Percentiles rank a stretch among this genome's conserved stretches.
These are phyloP conservation scores for Rosa lucieae DNA, from an alignment of 306 rosid species.

Conservation along the genomic window DNA sequence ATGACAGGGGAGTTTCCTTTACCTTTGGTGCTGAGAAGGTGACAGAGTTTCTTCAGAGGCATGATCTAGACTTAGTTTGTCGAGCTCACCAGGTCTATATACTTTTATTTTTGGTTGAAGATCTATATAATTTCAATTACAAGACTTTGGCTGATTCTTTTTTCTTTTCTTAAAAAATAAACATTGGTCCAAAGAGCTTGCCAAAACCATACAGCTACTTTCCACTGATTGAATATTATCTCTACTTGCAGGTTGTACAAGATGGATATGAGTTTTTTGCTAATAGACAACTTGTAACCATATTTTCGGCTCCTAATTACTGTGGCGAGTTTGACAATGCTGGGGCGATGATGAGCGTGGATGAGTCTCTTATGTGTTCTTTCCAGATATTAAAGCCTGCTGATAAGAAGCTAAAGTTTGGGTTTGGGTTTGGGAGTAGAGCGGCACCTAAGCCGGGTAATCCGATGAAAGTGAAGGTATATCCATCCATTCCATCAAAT, in stretches of 20 bases:
- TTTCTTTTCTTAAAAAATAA: background rate
- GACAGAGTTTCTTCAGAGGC: slow-evolving; percentile 55
- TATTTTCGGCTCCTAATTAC: slow-evolving; percentile 90
- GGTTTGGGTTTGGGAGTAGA: slow-evolving; percentile 52
- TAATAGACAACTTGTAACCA: slow-evolving; percentile 68
- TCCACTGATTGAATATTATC: slow-evolving; percentile 12
- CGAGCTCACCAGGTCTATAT: slow-evolving; percentile 82
- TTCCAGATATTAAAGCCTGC: slow-evolving; percentile 70
- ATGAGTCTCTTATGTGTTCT: slow-evolving; percentile 72
- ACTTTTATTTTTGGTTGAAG: background rate
- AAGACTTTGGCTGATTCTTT: background rate
- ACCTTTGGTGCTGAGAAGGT: slow-evolving; percentile 77
- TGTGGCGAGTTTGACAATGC: slow-evolving; percentile 95
- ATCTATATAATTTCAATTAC: background rate
- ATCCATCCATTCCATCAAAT: slow-evolving; percentile 16
- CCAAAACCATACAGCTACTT: slow-evolving; percentile 14
- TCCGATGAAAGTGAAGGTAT: slow-evolving; percentile 52
- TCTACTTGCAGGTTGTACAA: slow-evolving; percentile 70
- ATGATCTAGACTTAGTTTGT: slow-evolving; percentile 74
- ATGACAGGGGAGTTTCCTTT: slow-evolving; percentile 81
- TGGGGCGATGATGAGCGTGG: slow-evolving; percentile 86
- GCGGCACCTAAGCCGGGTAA: slow-evolving; percentile 34
- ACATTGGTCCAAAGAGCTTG: background rate
- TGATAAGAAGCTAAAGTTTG: slow-evolving; percentile 59
- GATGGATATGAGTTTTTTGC: slow-evolving; percentile 96